These are phyloP conservation scores for Volvariella surrecta DNA, from an alignment of 1,284 basidiomycete species.

Conservation along the genomic window DNA sequence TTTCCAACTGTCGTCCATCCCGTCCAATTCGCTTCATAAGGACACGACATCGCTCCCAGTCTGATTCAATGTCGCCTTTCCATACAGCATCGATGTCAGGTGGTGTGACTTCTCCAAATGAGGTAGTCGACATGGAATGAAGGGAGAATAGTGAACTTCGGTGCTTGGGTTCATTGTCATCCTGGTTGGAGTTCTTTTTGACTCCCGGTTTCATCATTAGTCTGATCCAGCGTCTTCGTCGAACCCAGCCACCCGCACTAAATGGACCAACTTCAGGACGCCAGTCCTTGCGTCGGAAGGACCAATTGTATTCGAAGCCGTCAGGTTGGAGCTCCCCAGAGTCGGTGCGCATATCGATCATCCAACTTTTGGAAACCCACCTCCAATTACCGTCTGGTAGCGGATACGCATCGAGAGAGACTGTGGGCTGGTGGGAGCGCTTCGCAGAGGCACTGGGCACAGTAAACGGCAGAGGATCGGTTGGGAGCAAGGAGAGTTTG, in stretches of 20 bases:
- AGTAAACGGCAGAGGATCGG: slow-evolving; percentile 72
- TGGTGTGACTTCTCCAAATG: slow-evolving; percentile 3
- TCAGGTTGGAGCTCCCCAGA: slow-evolving; percentile 67
- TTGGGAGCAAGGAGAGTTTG: slow-evolving; percentile 54
- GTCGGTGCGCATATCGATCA: slow-evolving; percentile 79
- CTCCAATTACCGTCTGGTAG: slow-evolving; percentile 74
- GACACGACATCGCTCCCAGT: slow-evolving; percentile 54
- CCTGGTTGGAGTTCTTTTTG: slow-evolving; percentile 10
- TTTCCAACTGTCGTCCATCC: slow-evolving; percentile 64
- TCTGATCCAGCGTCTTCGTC: slow-evolving; percentile 68
- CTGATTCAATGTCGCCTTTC: slow-evolving; percentile 36
- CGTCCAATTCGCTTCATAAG: slow-evolving; percentile 43
- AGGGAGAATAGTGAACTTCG: neutral
- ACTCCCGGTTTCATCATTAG: slow-evolving; percentile 66
- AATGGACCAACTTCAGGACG: slow-evolving; percentile 47
- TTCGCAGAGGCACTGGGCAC: slow-evolving; percentile 35
- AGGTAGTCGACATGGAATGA: slow-evolving; percentile 15
- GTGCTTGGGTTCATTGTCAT: slow-evolving; percentile 2
- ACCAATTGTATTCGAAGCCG: slow-evolving; percentile 79
- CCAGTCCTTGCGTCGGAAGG: slow-evolving; percentile 60
- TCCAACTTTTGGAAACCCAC: slow-evolving; percentile 74
- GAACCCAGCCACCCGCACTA: slow-evolving; percentile 61
- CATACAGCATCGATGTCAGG: slow-evolving; percentile 25
- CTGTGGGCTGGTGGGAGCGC: slow-evolving; percentile 38
- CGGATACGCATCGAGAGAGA: slow-evolving; percentile 58